Evolutionary conservation across 2,329 filamentous ascomycete species (phyloP).

Genomic region (Albifimbria verrucaria): DNA sequence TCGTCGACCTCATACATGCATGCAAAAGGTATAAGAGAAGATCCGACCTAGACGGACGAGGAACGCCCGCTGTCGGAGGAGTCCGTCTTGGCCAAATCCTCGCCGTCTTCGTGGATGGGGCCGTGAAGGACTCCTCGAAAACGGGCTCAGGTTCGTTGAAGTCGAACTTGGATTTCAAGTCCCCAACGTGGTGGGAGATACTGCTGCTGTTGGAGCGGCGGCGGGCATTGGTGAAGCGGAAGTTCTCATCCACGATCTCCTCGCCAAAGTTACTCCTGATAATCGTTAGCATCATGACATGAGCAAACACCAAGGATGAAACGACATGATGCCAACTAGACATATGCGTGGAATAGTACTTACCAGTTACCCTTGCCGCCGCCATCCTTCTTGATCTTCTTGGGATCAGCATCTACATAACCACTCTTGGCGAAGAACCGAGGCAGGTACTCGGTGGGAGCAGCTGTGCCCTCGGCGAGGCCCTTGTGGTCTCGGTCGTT

Average conservation of each 20-base stretch:
- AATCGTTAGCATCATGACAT: constrained; percentile 12
- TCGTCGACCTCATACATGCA: neutral
- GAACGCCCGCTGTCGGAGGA: constrained; percentile 59
- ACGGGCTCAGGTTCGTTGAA: constrained; percentile 83
- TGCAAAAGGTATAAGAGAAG: neutral
- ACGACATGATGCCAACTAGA: neutral
- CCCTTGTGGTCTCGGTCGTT: constrained; percentile 89
- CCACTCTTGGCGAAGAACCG: constrained; percentile 92
- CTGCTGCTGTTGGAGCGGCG: constrained; percentile 90
- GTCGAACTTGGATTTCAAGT: constrained; percentile 98
- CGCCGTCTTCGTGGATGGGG: constrained; percentile 46
- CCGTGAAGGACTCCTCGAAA: constrained; percentile 85
- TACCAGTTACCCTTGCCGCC: constrained; percentile 94
- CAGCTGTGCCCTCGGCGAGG: constrained; percentile 69
- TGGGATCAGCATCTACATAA: constrained; percentile 76
- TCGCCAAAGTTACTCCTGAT: constrained; percentile 78
- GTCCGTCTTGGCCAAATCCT: constrained; percentile 54
- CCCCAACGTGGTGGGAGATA: constrained; percentile 63
- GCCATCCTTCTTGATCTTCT: constrained; percentile 96
- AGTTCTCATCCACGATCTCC: constrained; percentile 79
- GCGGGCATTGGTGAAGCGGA: constrained; percentile 80
- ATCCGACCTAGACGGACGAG: constrained; percentile 22
- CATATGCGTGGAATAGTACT: constrained; percentile 25
- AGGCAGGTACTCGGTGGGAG: constrained; percentile 71
- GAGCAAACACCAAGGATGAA: neutral